Conservation (phyloP, 768 basidiomycete species). For the Tulasnella sp. region DNA sequence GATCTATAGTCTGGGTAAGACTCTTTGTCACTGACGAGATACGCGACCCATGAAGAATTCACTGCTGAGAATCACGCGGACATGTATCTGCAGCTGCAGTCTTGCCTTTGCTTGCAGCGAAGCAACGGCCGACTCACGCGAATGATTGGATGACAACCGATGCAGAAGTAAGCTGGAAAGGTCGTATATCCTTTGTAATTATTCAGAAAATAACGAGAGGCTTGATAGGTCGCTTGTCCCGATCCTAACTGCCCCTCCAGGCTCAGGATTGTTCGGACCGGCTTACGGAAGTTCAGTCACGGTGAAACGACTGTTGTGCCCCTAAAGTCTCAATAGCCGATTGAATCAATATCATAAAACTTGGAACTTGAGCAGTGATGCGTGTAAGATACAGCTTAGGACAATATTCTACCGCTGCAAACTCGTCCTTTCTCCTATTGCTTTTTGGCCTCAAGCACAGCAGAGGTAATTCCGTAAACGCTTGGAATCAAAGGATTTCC, state of each 20-base stretch:
- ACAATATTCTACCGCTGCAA: not conserved
- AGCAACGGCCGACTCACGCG: constrained; percentile 58
- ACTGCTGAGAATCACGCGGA: not conserved
- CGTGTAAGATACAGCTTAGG: not conserved
- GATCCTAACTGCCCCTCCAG: constrained; percentile 66
- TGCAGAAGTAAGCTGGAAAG: constrained; percentile 41
- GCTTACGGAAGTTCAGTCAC: constrained; percentile 58
- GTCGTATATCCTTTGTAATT: not conserved
- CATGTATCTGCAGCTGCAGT: constrained; percentile 52
- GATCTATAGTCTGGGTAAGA: constrained; percentile 64
- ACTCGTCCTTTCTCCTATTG: not conserved
- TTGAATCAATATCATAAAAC: not conserved
- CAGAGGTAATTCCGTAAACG: constrained; percentile 9
- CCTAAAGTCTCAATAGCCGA: not conserved
- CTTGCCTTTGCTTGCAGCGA: constrained; percentile 68
- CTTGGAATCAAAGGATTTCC: constrained; percentile 3
- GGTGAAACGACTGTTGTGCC: constrained; percentile 59
- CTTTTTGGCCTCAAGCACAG: not conserved
- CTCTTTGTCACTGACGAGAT: not conserved
- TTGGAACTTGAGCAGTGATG: not conserved
- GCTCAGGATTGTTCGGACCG: constrained; percentile 56
- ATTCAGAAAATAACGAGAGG: not conserved
- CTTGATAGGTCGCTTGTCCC: constrained; percentile 60
- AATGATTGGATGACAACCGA: constrained; percentile 75
- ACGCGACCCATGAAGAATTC: not conserved